These are phyloP conservation scores for Diaporthe sp. DNA, from an alignment of 2,329 filamentous ascomycete genomes.

Conservation along the genomic window DNA sequence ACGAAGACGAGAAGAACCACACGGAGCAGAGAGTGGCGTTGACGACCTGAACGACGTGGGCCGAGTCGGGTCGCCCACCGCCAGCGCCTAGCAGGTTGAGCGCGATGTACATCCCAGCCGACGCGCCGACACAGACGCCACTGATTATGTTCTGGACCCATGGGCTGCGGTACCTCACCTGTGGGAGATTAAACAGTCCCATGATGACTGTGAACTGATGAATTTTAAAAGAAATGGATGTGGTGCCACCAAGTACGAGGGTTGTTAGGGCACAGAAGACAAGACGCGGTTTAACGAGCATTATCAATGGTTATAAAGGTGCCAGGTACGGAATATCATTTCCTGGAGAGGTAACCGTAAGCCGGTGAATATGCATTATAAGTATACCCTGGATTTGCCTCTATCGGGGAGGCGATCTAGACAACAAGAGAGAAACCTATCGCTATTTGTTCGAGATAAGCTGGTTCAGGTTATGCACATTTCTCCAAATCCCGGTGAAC, in stretches of 20 bases:
- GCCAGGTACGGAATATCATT: background rate
- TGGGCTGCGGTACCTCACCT: background rate
- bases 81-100: slow-evolving; percentile 41
- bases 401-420: too few species aligned
- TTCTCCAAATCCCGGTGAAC: background rate
- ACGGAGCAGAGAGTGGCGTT: slow-evolving; percentile 43
- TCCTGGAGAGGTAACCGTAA: background rate
- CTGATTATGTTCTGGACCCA: slow-evolving; percentile 14
- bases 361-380: background rate
- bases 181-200: background rate
- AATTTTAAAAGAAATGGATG: slow-evolving; percentile 16
- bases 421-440: too few species aligned
- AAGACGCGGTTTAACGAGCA: background rate
- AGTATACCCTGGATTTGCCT: background rate
- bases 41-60: slow-evolving; percentile 41
- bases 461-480: background rate
- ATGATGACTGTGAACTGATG: background rate
- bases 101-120: slow-evolving; percentile 12
- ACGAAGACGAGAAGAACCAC: slow-evolving; percentile 42
- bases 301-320: background rate
- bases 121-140: slow-evolving; percentile 11
- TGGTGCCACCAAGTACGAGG: background rate
- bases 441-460: background rate
- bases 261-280: background rate
- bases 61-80: slow-evolving; percentile 42